phyloP scores from a whole-genome alignment of 2,329 filamentous ascomycete genomes.

The Phialocephala subalpina region DNA sequence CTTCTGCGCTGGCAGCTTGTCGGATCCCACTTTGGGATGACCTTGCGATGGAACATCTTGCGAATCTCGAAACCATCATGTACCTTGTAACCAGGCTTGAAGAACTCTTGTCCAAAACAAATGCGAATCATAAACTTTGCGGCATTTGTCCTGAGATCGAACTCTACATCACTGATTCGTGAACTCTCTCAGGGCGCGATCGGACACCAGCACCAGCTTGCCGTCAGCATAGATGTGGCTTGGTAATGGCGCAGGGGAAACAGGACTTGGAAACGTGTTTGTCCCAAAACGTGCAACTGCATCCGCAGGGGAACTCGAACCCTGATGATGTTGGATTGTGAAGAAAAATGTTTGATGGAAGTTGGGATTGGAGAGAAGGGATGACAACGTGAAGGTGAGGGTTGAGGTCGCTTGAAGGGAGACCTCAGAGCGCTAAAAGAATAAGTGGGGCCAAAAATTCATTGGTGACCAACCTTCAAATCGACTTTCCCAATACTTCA shows the following conservation, averaged over 20 bases:
- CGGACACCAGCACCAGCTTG: not conserved
- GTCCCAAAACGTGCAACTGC: not conserved
- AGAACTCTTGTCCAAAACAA: not conserved
- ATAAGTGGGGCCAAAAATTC: not conserved
- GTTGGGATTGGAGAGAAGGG: not conserved
- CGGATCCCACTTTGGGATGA: not conserved
- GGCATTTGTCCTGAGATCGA: not conserved
- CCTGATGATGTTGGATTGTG: constrained; percentile 4
- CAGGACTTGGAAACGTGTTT: not conserved
- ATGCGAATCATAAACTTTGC: not conserved
- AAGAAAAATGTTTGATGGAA: not conserved
- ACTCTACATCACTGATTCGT: not conserved
- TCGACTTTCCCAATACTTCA: constrained; percentile 6
- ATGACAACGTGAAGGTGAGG: not conserved
- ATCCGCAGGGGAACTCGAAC: not conserved
- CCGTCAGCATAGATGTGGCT: not conserved
- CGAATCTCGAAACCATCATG: constrained; percentile 10
- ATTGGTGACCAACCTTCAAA: constrained; percentile 5
- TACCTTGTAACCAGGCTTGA: not conserved
- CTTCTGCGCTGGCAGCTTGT: not conserved
- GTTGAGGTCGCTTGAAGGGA: not conserved
- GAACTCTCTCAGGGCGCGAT: not conserved
- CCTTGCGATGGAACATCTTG: not conserved
- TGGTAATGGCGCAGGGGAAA: not conserved
- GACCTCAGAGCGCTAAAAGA: not conserved